A percentile compares a stretch with the other conserved stretches of the same genome.
Evolutionary conservation across 177 flowering plant species (phyloP).

Genomic region (Tripterygium wilfordii): DNA sequence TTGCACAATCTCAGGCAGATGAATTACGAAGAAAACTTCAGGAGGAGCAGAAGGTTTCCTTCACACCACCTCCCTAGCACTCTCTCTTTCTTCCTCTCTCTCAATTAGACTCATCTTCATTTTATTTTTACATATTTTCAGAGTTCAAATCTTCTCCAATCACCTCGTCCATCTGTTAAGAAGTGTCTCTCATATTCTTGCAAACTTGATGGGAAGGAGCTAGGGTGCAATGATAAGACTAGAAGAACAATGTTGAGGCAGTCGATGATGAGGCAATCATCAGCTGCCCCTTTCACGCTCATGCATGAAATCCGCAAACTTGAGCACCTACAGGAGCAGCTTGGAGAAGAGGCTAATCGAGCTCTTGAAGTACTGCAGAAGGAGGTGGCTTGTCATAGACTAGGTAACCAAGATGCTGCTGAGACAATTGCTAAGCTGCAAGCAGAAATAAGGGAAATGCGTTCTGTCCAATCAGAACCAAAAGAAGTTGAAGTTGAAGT

Average conservation of each 20-base stretch:
- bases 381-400: constrained; percentile 94
- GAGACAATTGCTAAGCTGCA: constrained; percentile 95
- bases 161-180: constrained; percentile 49
- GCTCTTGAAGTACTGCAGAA: constrained; percentile 94
- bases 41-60: constrained; percentile 46
- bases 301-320: constrained; percentile 96
- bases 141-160: constrained; percentile 41
- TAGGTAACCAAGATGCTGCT: constrained; percentile 98
- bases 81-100: not conserved
- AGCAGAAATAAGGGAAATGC: constrained; percentile 88
- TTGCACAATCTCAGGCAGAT: constrained; percentile 60
- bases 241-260: constrained; percentile 61
- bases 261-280: constrained; percentile 85
- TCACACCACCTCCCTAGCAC: constrained; percentile 2
- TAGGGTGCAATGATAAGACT: constrained; percentile 27
- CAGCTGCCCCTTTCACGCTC: constrained; percentile 83
- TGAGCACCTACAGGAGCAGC: constrained; percentile 94
- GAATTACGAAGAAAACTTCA: constrained; percentile 62
- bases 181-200: constrained; percentile 82
- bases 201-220: constrained; percentile 39
- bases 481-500: constrained; percentile 52
- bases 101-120: no score
- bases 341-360: constrained; percentile 93
- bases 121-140: no score
- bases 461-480: constrained; percentile 32